Conservation (phyloP, 495 filamentous ascomycete species). For the Mycothermus thermophilus region DNA sequence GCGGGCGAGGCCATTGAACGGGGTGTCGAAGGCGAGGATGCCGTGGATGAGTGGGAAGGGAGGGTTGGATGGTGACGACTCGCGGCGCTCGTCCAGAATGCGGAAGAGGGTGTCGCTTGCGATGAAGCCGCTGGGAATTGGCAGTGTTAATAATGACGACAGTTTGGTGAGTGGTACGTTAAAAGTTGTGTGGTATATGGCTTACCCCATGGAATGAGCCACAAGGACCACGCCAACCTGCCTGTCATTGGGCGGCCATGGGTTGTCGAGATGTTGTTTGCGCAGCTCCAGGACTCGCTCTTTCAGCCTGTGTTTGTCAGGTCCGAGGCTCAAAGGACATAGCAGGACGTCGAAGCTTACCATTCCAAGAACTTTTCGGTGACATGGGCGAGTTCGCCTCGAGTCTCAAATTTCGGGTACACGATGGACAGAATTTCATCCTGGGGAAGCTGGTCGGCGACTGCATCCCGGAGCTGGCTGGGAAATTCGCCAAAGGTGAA, state of each 20-base stretch:
- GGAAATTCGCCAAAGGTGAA: conserved; percentile 75
- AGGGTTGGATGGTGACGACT: conserved; percentile 14
- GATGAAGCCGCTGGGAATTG: conserved; percentile 53
- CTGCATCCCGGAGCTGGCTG: conserved; percentile 50
- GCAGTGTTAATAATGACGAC: no score
- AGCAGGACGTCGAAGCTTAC: no score
- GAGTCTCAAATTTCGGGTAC: conserved; percentile 87
- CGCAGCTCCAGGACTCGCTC: conserved; percentile 76
- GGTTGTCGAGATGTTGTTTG: conserved; percentile 57
- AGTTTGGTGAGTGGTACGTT: no score
- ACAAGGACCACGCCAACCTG: conserved; percentile 70
- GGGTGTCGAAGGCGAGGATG: conserved; percentile 86
- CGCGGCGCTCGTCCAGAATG: conserved; percentile 27
- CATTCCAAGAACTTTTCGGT: conserved; percentile 72
- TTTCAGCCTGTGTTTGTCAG: conserved; percentile 76
- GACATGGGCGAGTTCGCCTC: conserved; percentile 66
- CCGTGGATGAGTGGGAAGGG: conserved; percentile 62
- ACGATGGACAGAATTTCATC: conserved; percentile 54
- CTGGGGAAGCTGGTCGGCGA: conserved; percentile 56
- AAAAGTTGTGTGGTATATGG: not conserved
- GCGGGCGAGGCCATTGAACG: conserved; percentile 77
- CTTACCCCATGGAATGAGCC: conserved; percentile 82
- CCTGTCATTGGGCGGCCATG: conserved; percentile 76
- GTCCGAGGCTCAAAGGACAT: no score
- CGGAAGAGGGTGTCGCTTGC: conserved; percentile 70